Base-by-base conservation (phyloP, 768 basidiomycete genomes). In the Pholiota microspora region DNA sequence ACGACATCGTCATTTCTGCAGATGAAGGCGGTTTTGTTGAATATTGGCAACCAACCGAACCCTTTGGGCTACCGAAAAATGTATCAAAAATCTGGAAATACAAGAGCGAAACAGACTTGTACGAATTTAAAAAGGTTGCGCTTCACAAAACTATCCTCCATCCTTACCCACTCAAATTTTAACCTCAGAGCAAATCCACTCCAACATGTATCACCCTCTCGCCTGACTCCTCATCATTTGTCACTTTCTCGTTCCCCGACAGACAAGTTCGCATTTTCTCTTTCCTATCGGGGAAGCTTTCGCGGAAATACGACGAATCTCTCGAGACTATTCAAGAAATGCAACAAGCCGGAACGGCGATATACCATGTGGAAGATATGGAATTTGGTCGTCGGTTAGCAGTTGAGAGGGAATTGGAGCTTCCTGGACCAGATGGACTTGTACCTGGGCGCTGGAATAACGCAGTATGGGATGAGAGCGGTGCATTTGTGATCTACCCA, bases 331-430 rank as follows among this genome's bases (percentile, higher is more conserved):
- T 95, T 34, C 92, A 96, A 67, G 95, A 98, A 69, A 98, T 99
- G 94, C 97, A 99, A 68, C 97, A 98, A 69, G 95, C 94, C 1
- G 96, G 94, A 0, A 97, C 97, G 3, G 89, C 92, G 0, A 82
- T 92, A 16, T 92, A 89, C 71, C 88, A 84, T 62, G 85, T 98
- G 15, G 97, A 99, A 51, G 94, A 98, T 71, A 99, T 99, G 97
- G 97, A 99, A 69, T 98, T 99, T 64, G 94, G 96, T n/a, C 78
- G 96, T 53, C 81, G 96, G n/a, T 75, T 98, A 58, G 96, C 96
- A 3, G 77, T 87, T 27, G 97, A 99, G 69, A 79, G 91, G 57
- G 97, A 98, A 64, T 71, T 99, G 38, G 94, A 98, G 72, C 73
- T 88, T 52, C 85, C 88, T 32, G 88, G 85, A 10, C 83, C 85